Evolutionary conservation across 306 rosid species (phyloP), one percentile per base, ranked within the genome.

Genomic region (Corylus americana): DNA sequence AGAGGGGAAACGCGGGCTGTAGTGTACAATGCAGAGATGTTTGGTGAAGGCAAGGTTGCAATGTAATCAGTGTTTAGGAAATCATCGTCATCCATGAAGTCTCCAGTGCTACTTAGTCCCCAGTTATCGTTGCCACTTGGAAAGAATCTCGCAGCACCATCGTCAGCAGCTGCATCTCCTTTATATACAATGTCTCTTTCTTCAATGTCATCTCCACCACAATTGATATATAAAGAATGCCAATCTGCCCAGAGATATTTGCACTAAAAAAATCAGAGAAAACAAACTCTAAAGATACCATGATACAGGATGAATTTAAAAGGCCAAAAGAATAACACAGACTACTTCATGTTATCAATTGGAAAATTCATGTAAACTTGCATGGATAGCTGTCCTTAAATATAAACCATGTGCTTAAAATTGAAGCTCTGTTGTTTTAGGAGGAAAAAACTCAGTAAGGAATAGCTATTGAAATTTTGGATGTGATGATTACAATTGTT

Each of bases 21-120:
- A 1, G 61, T 16, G 57, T 80, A 80, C 17, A 84, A 49, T 6
- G 20, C 61, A 16, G 68, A 25, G 31, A 69, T 45, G 18, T 69
- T 69, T 44, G 73, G 22, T 22, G 22, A 22, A 22, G 22, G 0
- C 35, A 3, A 11, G 9, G 16, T 39, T 1, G 49, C 3, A 69
- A 11, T 14, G 11, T 69, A 69, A 37, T 71, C 82, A n/a, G 78
- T 79, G 55, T 85, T 82, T 77, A 71, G 86, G 63, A 1, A 27
- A 73, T 85, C 74, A 4, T 48, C n/a, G 70, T 79, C 88, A 79
- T 85, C 84, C 77, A 79, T 17, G 79, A 75, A 85, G 74, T 85
- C 86, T 61, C 88, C 88, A 25, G 86, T 82, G 68, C 88, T 85
- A 73, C 88, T 82, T 49, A 82, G 79, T 82, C 88, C 88, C 88